Base-by-base conservation (phyloP, 352 stramenopile species). In the Elongisporangium prolatum region DNA sequence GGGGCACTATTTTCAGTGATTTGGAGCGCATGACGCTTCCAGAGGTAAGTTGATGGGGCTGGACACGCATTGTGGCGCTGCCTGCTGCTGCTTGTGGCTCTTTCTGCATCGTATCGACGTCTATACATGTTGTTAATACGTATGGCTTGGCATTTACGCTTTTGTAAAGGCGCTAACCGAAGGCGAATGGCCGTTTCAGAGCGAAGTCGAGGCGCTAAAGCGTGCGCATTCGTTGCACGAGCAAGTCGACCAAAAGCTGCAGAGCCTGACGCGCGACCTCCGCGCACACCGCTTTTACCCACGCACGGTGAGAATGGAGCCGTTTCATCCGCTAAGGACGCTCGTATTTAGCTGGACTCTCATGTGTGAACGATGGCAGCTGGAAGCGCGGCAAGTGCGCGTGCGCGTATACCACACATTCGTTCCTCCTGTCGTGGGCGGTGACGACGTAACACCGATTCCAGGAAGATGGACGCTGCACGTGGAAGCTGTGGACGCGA, bases 351-450 rank as follows among this genome's bases (percentile, higher is more conserved):
- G 16, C 44, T 40, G 7, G n/a, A 37, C 47, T n/a, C 16, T 48
- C 37, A 8, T 44, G 25, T 13, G 51, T 50, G 34, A 40, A 18
- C 7, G 13, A 13, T 10, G 50, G 21, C 50, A 88, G 69, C 80
- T 65, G 13, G 75, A 90, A 66, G 74, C 72, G 25, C 84, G 84
- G 47, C 65, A 72, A 52, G 61, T 92, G 54, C 72, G 68, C 17
- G 61, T 92, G 38, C 72, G 71, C 21, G 68, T 92, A 59, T 77
- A 78, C 53, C 76, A 90, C 75, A 77, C 80, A 48, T 89, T 81
- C 63, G 59, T 65, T 10, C 80, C 72, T 6, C 75, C 77, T 1
- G 68, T 83, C 9, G 59, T 67, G 16, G 78, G 63, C 21, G 47
- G 60, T 0, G 75, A 80, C 10, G 63, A 74, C 18, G 59, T 52